Percentiles rank a stretch among this genome's conserved stretches.
phyloP scores from a whole-genome alignment of 139 green algal species.

The Trebouxia sp. region DNA sequence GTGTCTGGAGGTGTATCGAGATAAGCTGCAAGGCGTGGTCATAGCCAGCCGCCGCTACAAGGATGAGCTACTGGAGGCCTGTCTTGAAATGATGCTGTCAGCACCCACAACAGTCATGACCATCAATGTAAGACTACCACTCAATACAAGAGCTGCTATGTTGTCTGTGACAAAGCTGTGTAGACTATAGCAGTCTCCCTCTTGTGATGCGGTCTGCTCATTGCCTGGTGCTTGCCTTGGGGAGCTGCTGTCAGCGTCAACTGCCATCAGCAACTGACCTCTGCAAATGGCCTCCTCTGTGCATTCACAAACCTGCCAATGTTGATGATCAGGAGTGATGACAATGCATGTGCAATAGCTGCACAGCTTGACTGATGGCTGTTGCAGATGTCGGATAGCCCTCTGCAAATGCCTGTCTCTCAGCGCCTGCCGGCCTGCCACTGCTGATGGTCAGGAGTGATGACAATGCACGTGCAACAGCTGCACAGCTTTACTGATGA shows the following conservation, averaged over 20 bases:
- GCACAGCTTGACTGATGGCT: not conserved
- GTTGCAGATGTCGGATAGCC: not conserved
- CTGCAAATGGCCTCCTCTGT: no score
- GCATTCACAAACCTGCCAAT: no score
- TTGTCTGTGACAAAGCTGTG: not conserved
- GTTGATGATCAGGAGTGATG: no score
- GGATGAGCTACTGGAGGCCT: constrained; percentile 36
- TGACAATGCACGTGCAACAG: not conserved
- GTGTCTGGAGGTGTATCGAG: constrained; percentile 7
- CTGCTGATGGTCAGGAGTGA: not conserved
- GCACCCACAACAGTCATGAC: constrained; percentile 23
- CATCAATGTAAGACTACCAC: not conserved
- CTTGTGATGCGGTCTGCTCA: not conserved
- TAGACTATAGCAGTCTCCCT: not conserved
- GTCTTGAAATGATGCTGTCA: constrained; percentile 33
- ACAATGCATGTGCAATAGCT: not conserved
- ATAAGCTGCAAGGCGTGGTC: constrained; percentile 12
- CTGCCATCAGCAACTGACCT: no score
- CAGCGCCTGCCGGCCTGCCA: not conserved
- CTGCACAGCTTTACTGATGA: not conserved
- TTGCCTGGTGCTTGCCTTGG: not conserved
- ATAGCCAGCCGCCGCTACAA: constrained; percentile 23
- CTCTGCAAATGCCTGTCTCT: not conserved
- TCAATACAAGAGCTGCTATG: not conserved
- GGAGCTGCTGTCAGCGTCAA: not conserved